Base-by-base conservation (phyloP, 495 filamentous ascomycete genomes). In the Letharia columbiana region DNA sequence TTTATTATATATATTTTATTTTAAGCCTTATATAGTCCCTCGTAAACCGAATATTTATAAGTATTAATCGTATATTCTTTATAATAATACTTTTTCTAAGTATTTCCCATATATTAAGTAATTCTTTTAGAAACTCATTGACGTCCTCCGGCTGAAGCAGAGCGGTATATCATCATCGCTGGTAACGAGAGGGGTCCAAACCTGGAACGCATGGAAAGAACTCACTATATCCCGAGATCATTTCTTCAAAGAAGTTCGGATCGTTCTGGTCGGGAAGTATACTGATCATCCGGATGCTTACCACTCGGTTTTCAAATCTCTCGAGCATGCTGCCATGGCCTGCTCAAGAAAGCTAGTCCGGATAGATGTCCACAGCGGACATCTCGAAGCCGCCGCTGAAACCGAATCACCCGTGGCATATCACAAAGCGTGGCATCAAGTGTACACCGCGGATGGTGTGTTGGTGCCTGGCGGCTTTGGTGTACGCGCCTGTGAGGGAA, bases 211-310 rank as follows among this genome's bases (percentile, higher is more conserved):
- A 61, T 98, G 93, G 93, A 81, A 85, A 60, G 79, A 75, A 7
- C 82, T 92, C 44, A 87, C 86, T 2, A 75, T 81, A 18, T 79
- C 83, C 47, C 85, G 88, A 65, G 82, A 90, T 61, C 75, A 75
- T 63, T 73, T 82, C 56, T 81, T 82, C 63, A 87, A 92, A 28
- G 80, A 83, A 3, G 90, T 98, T 63, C 78, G 80, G 15, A 96
- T 98, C 72, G 91, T 85, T 8, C 81, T 98, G 8, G 92, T 98
- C 35, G 94, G 94, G 67, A 98, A 98, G 75, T 98, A 98, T 75
- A 86, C 83, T 23, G 80, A 83, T 20, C 83, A 92, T 31, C 86
- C 91, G 50, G 94, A 98, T 75, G 83, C 87, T 8, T 98, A 98
- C 71, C 80, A 93, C 42, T 87, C 82, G 65, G 89, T 96, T 33